phyloP scores from a whole-genome alignment of 345 rosid species.

The Populus tremula region DNA sequence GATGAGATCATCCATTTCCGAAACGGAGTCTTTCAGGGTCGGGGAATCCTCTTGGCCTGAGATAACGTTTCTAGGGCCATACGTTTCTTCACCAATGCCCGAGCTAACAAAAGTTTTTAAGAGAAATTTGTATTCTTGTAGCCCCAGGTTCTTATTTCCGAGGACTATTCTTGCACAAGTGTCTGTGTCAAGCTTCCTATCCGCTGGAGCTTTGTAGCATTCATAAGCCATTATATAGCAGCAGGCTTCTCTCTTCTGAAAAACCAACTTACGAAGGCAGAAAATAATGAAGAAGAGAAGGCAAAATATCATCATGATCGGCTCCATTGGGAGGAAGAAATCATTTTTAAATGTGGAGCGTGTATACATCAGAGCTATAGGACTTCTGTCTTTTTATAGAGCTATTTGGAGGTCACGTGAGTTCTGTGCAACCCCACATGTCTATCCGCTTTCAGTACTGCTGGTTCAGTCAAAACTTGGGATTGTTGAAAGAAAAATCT shows the following conservation, averaged over 20 bases:
- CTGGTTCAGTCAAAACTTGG: not conserved
- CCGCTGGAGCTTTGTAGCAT: slow-evolving; percentile 50
- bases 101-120: slow-evolving; percentile 54
- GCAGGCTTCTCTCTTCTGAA: slow-evolving; percentile 29
- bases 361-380: too few species aligned
- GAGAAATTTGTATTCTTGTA: slow-evolving; percentile 64
- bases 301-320: slow-evolving; percentile 24
- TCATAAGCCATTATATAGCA: slow-evolving; percentile 72
- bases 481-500: not conserved
- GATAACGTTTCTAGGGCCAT: slow-evolving; percentile 51
- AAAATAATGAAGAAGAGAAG: slow-evolving; percentile 28
- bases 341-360: not conserved
- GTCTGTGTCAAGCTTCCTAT: slow-evolving; percentile 51
- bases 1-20: slow-evolving; percentile 58
- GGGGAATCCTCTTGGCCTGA: slow-evolving; percentile 52
- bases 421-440: not conserved
- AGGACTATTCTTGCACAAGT: slow-evolving; percentile 39
- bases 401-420: not conserved
- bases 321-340: slow-evolving; percentile 30
- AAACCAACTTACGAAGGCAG: slow-evolving; percentile 27
- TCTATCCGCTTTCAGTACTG: not conserved
- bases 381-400: not conserved
- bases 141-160: slow-evolving; percentile 55
- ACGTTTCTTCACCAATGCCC: slow-evolving; percentile 72
- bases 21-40: slow-evolving; percentile 33